Evolutionary conservation across 805 yeast species (phyloP), one percentile per base, ranked within the genome.

Genomic region (Metschnikowia continentalis): DNA sequence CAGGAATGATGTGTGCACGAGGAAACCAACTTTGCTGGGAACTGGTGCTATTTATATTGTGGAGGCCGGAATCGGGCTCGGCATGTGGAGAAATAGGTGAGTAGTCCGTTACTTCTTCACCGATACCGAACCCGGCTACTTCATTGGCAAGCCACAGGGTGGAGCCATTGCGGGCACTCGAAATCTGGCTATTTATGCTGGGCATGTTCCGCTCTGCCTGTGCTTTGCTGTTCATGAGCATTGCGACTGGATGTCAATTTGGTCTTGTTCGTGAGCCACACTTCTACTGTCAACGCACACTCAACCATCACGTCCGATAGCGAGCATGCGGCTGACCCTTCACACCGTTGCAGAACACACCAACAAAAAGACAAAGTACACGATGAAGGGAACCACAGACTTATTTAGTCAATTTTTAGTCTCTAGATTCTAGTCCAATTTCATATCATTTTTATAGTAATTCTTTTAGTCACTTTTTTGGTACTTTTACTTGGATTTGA

Each of bases 1-100:
- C 54, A 3, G 49, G 46, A 14, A 55, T 44, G 13, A 54, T 44
- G 17, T 54, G 53, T 2, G 54, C 41, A 35, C 42, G 32, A 6
- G 57, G 57, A n/a, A 54, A 55, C 51, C 54, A 53, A 3, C 35
- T 44, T 15, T 48, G 43, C 38, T 20, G 32, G 32, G 46, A 33
- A 4, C 13, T 33, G 32, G 46, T n/a, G 38, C 32, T 35, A 7
- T 32, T 35, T 13, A 14, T 32, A 20, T 42, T 32, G 36, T 19
- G 20, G 20, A 32, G 15, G 36, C 37, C 46, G 26, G 19, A 4
- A 36, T n/a, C 37, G n/a, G 35, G 35, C 15, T 41, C 23, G 3
- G 46, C 3, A 2, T 42, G 46, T 10, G 26, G 36, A 20, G 37
- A 19, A 7, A 13, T 23, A 5, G 32, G 37, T 11, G 23, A 19